A percentile compares a stretch with the other conserved stretches of the same genome.
These are phyloP conservation scores for Ceratocystis alfenasii DNA, from an alignment of 2,329 filamentous ascomycete genomes.

Conservation along the genomic window DNA sequence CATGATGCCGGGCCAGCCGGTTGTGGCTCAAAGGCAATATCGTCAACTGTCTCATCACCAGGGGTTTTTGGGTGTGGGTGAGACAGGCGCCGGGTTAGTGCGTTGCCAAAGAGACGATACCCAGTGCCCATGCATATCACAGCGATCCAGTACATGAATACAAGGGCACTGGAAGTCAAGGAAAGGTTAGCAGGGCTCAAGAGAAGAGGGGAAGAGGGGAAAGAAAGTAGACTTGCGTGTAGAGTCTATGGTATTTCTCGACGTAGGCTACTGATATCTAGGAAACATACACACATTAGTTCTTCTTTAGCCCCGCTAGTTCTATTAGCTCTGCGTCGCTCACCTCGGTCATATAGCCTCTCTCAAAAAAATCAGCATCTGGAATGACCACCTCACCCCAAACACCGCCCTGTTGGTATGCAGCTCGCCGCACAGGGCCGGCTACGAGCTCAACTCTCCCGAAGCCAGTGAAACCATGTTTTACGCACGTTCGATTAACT, in stretches of 20 bases:
- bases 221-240: neutral
- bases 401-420: conserved; percentile 11
- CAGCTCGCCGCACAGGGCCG: conserved; percentile 10
- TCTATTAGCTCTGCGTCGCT: neutral
- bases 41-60: neutral
- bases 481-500: conserved; percentile 33
- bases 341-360: conserved; percentile 18
- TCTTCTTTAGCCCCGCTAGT: neutral
- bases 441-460: neutral
- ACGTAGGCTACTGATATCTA: conserved; percentile 32
- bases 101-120: conserved; percentile 25
- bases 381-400: conserved; percentile 18
- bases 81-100: neutral
- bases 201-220: neutral
- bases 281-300: neutral
- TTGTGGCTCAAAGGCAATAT: neutral
- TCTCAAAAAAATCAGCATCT: conserved; percentile 17
- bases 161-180: neutral
- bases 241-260: neutral
- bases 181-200: neutral
- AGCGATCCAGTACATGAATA: conserved; percentile 31
- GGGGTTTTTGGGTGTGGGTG: neutral
- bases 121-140: conserved; percentile 31
- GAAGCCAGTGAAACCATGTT: neutral
- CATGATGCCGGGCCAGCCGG: conserved; percentile 25